These are phyloP conservation scores for Ceratobasidium sp. DNA, from an alignment of 1,284 basidiomycete species.

Conservation along the genomic window DNA sequence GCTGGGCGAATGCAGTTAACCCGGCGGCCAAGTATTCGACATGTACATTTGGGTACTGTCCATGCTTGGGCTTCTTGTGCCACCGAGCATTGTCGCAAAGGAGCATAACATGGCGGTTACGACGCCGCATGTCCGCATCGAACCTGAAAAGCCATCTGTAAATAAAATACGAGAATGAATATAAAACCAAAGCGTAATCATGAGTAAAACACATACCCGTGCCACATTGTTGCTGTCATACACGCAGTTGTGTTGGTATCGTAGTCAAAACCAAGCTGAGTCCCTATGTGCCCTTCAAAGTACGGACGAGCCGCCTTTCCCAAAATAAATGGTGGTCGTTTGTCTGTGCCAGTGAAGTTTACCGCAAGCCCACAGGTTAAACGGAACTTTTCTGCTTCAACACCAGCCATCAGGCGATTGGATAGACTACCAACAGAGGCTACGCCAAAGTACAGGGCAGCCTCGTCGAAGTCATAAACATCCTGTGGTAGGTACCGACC, in stretches of 20 bases:
- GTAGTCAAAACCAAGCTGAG: conserved; percentile 55
- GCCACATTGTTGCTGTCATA: conserved; percentile 56
- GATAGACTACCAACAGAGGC: conserved; percentile 51
- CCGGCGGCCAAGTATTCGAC: conserved; percentile 29
- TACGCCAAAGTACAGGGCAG: conserved; percentile 56
- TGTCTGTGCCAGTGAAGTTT: conserved; percentile 56
- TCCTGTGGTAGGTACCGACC: conserved; percentile 51
- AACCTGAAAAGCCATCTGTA: conserved; percentile 14
- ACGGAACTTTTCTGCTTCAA: conserved; percentile 53
- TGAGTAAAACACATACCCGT: neutral
- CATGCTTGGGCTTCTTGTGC: conserved; percentile 20
- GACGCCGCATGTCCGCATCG: conserved; percentile 15
- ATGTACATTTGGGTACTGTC: conserved; percentile 17
- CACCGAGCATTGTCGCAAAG: conserved; percentile 26
- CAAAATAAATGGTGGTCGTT: conserved; percentile 54
- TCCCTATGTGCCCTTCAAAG: conserved; percentile 52
- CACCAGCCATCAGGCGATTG: conserved; percentile 46
- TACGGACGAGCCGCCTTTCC: conserved; percentile 54
- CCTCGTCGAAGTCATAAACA: conserved; percentile 60
- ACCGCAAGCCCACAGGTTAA: conserved; percentile 55
- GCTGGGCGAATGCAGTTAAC: conserved; percentile 36
- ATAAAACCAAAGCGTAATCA: neutral
- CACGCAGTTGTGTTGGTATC: conserved; percentile 56
- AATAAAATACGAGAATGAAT: too few relatives aligned
- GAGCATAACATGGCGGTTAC: conserved; percentile 30